Conservation (phyloP, 2,329 filamentous ascomycete genomes). For the Colletotrichum limetticola region DNA sequence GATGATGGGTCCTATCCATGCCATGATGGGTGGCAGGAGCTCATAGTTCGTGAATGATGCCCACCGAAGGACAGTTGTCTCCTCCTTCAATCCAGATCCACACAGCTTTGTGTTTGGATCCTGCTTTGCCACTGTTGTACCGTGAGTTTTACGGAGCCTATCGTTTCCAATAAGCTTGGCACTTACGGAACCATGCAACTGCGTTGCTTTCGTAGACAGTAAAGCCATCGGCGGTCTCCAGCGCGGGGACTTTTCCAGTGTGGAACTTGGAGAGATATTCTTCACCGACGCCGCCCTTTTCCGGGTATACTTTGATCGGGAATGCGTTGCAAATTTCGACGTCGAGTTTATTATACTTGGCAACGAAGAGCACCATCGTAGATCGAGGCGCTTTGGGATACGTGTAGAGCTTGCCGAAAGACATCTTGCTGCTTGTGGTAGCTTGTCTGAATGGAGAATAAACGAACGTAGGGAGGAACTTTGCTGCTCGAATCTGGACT, state of each 20-base stretch:
- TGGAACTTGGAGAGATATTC: conserved; percentile 14
- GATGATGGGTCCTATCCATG: conserved; percentile 4
- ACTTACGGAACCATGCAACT: conserved; percentile 5
- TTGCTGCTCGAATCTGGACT: neutral
- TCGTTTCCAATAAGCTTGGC: accelerated
- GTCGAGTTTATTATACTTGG: conserved; percentile 4
- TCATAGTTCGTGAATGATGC: conserved; percentile 12
- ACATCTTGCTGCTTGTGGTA: conserved; percentile 7
- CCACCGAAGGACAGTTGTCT: conserved; percentile 2
- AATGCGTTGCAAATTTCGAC: conserved; percentile 12
- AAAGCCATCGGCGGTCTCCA: conserved; percentile 4
- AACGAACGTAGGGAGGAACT: neutral
- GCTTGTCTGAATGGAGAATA: neutral
- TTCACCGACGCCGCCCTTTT: conserved; percentile 13
- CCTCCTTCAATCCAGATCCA: neutral
- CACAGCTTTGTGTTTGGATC: conserved; percentile 3
- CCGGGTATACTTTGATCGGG: conserved; percentile 11
- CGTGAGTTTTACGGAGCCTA: neutral
- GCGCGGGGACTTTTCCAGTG: neutral
- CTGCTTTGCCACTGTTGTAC: neutral
- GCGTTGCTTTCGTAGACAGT: conserved; percentile 2
- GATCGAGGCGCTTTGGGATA: conserved; percentile 6
- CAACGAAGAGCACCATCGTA: conserved; percentile 5
- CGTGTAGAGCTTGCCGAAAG: conserved; percentile 17
- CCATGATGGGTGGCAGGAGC: conserved; percentile 7